Conservation (phyloP, 371 early-diverging fungal genomes). For the Lichtheimia ornata region DNA sequence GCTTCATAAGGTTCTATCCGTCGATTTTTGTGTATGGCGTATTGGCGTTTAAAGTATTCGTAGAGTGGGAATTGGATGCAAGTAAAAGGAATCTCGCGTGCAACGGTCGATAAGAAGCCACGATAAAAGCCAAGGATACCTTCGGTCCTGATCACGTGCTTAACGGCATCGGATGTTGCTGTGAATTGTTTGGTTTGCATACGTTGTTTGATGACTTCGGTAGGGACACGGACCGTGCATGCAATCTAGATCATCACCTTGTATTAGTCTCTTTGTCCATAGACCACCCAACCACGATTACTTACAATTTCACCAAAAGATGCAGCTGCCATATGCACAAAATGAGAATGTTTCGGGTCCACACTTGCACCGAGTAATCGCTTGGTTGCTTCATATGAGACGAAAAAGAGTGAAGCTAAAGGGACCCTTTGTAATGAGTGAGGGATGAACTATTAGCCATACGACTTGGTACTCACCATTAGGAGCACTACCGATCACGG, state of each 20-base stretch:
- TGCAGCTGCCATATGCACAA: slow-evolving; percentile 88
- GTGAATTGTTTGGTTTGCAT: slow-evolving; percentile 89
- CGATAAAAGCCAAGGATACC: slow-evolving; percentile 90
- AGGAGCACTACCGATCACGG: slow-evolving; percentile 92
- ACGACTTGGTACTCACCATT: slow-evolving; percentile 58
- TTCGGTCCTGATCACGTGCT: slow-evolving; percentile 64
- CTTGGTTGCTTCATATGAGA: slow-evolving; percentile 88
- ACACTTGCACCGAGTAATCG: slow-evolving; percentile 33
- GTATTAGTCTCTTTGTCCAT: background rate
- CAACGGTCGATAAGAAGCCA: slow-evolving; percentile 89
- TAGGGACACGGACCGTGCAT: slow-evolving; percentile 92
- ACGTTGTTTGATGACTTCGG: slow-evolving; percentile 94
- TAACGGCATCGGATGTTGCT: slow-evolving; percentile 61
- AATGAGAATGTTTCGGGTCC: slow-evolving; percentile 54
- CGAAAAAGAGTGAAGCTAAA: slow-evolving; percentile 90
- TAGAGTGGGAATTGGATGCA: slow-evolving; percentile 96
- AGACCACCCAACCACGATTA: background rate
- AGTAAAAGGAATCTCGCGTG: slow-evolving; percentile 92
- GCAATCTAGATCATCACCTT: slow-evolving; percentile 62
- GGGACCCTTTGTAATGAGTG: slow-evolving; percentile 1
- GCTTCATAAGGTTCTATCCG: slow-evolving; percentile 79
- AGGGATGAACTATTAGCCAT: background rate
- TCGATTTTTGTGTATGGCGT: slow-evolving; percentile 46
- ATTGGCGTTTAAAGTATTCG: slow-evolving; percentile 79
- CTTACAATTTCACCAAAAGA: slow-evolving; percentile 90